Evolutionary conservation across 176 grass and related monocot species (phyloP).

Genomic region (Raddia guianensis): DNA sequence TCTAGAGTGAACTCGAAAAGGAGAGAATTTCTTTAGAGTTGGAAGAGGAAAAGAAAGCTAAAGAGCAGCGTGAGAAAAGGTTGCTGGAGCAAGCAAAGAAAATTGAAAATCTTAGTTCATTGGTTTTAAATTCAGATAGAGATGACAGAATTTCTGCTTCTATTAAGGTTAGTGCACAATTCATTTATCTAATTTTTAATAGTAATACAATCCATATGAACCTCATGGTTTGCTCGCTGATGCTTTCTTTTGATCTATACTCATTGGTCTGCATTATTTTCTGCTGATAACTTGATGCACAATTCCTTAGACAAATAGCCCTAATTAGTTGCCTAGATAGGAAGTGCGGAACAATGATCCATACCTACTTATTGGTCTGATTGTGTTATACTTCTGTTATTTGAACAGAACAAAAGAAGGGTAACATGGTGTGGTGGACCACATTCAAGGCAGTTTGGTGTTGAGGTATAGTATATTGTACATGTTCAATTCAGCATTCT

Average conservation of each 20-base stretch:
- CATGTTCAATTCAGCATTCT: conserved; percentile 32
- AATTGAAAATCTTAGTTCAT: conserved; percentile 91
- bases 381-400: conserved; percentile 22
- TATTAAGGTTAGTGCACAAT: conserved; percentile 60
- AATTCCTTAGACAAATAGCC: conserved; percentile 16
- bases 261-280: background rate
- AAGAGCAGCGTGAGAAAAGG: conserved; percentile 80
- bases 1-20: conserved; percentile 93
- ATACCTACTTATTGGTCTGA: conserved; percentile 23
- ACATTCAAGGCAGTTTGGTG: conserved; percentile 44
- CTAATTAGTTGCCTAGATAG: background rate
- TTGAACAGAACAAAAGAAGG: conserved; percentile 83
- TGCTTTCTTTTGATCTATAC: conserved; percentile 21
- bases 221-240: background rate
- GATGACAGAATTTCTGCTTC: conserved; percentile 58
- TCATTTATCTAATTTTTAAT: conserved; percentile 25
- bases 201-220: background rate
- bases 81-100: conserved; percentile 88
- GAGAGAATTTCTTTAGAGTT: conserved; percentile 91
- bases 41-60: conserved; percentile 94
- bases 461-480: conserved; percentile 59
- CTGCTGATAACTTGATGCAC: conserved; percentile 1
- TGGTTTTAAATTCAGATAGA: conserved; percentile 87
- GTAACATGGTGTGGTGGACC: conserved; percentile 83
- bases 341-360: conserved; percentile 4